These are phyloP conservation scores for Karstenula rhodostoma DNA, from an alignment of 2,329 filamentous ascomycete genomes.

Conservation along the genomic window DNA sequence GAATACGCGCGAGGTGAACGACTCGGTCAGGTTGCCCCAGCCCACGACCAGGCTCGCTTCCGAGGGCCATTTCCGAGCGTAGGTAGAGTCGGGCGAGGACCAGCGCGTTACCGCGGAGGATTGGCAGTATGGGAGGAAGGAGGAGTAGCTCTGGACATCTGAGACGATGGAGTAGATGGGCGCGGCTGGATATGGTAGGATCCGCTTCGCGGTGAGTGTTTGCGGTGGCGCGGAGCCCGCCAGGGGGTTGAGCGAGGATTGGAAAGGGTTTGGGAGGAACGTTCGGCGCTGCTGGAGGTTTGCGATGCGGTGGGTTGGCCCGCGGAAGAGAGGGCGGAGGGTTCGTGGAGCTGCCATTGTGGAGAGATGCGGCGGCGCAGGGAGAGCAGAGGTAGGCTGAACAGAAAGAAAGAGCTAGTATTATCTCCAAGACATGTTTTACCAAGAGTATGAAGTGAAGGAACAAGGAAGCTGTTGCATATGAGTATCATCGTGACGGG, in stretches of 20 bases:
- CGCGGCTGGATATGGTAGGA: slow-evolving; percentile 74
- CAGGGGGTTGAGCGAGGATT: slow-evolving; percentile 47
- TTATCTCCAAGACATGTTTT: slow-evolving; percentile 29
- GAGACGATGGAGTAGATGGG: slow-evolving; percentile 86
- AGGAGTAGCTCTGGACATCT: slow-evolving; percentile 80
- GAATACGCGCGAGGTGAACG: slow-evolving; percentile 79
- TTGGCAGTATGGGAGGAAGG: slow-evolving; percentile 92
- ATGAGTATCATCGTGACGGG: slow-evolving; percentile 15
- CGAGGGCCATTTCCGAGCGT: slow-evolving; percentile 69
- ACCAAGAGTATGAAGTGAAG: not conserved
- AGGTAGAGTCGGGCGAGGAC: slow-evolving; percentile 62
- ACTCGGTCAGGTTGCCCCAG: slow-evolving; percentile 83
- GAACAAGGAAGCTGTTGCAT: not conserved
- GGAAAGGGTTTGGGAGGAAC: slow-evolving; percentile 57
- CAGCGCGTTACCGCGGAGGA: slow-evolving; percentile 79
- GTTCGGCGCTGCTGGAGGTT: slow-evolving; percentile 43
- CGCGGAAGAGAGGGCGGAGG: slow-evolving; percentile 52
- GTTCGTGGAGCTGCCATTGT: slow-evolving; percentile 35
- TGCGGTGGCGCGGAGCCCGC: slow-evolving; percentile 59
- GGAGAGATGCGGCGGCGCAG: not conserved
- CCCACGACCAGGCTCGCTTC: slow-evolving; percentile 83
- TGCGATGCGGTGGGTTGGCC: slow-evolving; percentile 14
- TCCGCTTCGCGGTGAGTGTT: slow-evolving; percentile 75
- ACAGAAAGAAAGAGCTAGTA: slow-evolving; percentile 7
- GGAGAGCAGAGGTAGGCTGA: not conserved